Conservation (phyloP, 495 filamentous ascomycete genomes). For the Neurospora tetraspora region DNA sequence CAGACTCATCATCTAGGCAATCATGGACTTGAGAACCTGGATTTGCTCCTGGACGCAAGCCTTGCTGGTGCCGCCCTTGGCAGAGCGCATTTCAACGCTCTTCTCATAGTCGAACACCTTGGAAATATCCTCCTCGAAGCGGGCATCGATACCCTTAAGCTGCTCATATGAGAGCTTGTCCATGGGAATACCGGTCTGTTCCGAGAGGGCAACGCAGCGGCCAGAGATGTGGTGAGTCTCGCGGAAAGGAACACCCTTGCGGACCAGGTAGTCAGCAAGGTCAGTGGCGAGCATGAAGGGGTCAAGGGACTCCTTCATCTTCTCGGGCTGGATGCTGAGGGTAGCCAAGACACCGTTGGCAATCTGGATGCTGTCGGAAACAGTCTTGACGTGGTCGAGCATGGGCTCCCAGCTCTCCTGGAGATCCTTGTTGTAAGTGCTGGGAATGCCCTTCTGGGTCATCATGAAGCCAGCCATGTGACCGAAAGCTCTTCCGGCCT, state of each 20-base stretch:
- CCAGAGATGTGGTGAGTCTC: slow-evolving; percentile 90
- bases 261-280: slow-evolving; percentile 83
- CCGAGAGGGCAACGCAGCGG: slow-evolving; percentile 56
- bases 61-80: slow-evolving; percentile 74
- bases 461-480: slow-evolving; percentile 84
- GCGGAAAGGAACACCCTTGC: slow-evolving; percentile 75
- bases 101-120: slow-evolving; percentile 75
- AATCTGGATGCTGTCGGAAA: slow-evolving; percentile 77
- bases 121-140: slow-evolving; percentile 68
- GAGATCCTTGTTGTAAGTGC: slow-evolving; percentile 91
- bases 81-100: slow-evolving; percentile 73
- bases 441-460: slow-evolving; percentile 79
- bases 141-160: slow-evolving; percentile 59
- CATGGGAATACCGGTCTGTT: slow-evolving; percentile 62
- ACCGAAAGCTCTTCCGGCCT: slow-evolving; percentile 74
- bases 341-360: slow-evolving; percentile 73
- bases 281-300: slow-evolving; percentile 66
- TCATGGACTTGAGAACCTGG: slow-evolving; percentile 49
- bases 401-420: slow-evolving; percentile 87
- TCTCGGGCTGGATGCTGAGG: slow-evolving; percentile 57
- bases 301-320: slow-evolving; percentile 70
- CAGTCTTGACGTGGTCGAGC: slow-evolving; percentile 80
- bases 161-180: slow-evolving; percentile 59
- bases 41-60: slow-evolving; percentile 71
- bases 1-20: not conserved